Evolutionary conservation across 1,139 yeast genomes (phyloP), one percentile per base, ranked within the genome.

Genomic region (Saccharomyces hybrid): DNA sequence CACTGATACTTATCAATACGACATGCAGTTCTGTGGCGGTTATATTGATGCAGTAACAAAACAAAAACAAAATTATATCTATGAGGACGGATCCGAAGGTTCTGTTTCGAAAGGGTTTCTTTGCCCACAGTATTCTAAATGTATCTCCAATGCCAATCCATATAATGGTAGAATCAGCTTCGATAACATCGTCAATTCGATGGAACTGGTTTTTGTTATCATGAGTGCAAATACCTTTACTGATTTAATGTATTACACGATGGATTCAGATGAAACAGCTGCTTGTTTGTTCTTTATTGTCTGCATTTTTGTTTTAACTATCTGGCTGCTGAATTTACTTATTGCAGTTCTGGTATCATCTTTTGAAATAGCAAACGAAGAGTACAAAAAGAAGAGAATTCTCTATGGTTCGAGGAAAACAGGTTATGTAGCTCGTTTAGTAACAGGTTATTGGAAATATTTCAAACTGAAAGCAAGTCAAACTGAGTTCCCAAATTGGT

Each of bases 201-300:
- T 93, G 73, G 95, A 91, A 66, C 70, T 89, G 68, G 93, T 91
- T 1, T 90, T 90, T 70, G 93, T 93, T 32, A 75, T 90, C 41
- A 85, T 91, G 81, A 86, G 93, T 66, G 93, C 91, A 23, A 93
- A 93, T 67, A 90, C 98, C 0, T 93, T 90, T 69, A 83, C 96
- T 0, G 95, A 89, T 69, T 74, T 89, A 61, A 88, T 93, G 97
- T 90, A 89, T 66, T 74, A 83, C 60, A 81, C 89, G 2, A 86
- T 88, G 83, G 91, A 89, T 64, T 78, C 95, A 1, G 98, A 93
- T 63, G 81, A 83, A 54, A 74, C 88, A 75, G 89, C 84, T 0
- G 84, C 97, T 0, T 77, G 88, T 16, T 70, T 93, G 32, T 91
- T 84, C 66, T 91, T 83, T 70, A 81, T 93, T n/a, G 76, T 79